A percentile compares a stretch with the other conserved stretches of the same genome.
Evolutionary conservation across 495 filamentous ascomycete genomes (phyloP).

Genomic region (Neurospora cerealis): DNA sequence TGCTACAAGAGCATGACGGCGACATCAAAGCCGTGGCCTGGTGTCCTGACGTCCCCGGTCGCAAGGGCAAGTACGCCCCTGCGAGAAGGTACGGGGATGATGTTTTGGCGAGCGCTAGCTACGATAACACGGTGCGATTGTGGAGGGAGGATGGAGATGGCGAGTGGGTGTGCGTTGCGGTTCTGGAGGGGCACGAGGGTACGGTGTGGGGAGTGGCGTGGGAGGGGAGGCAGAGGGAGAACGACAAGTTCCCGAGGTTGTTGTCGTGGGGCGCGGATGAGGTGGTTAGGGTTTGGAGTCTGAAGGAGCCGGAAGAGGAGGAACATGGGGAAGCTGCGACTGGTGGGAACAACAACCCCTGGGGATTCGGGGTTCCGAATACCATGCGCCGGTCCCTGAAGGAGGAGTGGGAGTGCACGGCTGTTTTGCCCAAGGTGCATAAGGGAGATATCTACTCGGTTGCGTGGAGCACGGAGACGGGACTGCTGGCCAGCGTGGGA

Average conservation of each 20-base stretch:
- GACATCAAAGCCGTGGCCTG: slow-evolving; percentile 92
- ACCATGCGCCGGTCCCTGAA: slow-evolving; percentile 67
- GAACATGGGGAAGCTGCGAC: slow-evolving; percentile 13
- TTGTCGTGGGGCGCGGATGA: slow-evolving; percentile 71
- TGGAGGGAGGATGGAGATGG: slow-evolving; percentile 81
- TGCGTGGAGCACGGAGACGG: slow-evolving; percentile 65
- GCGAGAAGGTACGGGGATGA: slow-evolving; percentile 35
- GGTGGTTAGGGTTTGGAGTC: slow-evolving; percentile 67
- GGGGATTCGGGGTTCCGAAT: slow-evolving; percentile 50
- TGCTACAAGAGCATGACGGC: slow-evolving; percentile 84
- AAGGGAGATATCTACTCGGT: slow-evolving; percentile 72
- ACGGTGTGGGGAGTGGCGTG: slow-evolving; percentile 89
- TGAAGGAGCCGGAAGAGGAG: slow-evolving; percentile 45
- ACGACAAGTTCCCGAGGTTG: slow-evolving; percentile 47
- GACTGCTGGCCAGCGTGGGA: slow-evolving; percentile 70
- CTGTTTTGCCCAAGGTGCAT: slow-evolving; percentile 61
- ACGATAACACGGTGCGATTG: slow-evolving; percentile 82
- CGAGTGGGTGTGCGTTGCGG: slow-evolving; percentile 87
- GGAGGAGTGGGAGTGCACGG: slow-evolving; percentile 73
- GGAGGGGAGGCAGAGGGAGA: slow-evolving; percentile 43
- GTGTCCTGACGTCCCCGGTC: slow-evolving; percentile 51
- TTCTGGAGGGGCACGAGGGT: slow-evolving; percentile 60
- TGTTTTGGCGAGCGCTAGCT: slow-evolving; percentile 73
- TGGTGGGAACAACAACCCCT: neutral
- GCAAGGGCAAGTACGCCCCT: slow-evolving; percentile 30